Base-by-base conservation (phyloP, 2,329 filamentous ascomycete species). In the Pyrenophora graminea region DNA sequence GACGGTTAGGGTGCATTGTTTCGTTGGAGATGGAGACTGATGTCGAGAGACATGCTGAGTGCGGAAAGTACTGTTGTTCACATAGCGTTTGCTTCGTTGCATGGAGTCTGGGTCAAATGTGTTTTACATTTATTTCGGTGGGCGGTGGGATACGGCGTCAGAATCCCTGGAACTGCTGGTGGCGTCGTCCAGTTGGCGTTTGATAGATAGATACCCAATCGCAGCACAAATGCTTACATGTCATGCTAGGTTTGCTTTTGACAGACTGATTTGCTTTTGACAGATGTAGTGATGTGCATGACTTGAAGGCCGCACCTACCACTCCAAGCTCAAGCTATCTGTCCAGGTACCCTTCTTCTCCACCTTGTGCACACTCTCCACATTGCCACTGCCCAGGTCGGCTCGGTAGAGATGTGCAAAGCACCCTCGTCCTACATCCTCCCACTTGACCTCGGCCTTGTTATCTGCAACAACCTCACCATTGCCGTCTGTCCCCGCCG, bases 1-100 rank as follows among this genome's bases (percentile, higher is more conserved):
- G 58, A 91, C 96, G 64, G 90, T 97, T 30, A 81, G 92, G 45
- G 81, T 99, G 65, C 68, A 71, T 51, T 70, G 71, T 60, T 74
- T 74, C 53, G 46, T 53, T 23, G 43, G 36, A 12, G 48, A 51
- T 25, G 31, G 32, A 9, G 15, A n/a, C 15, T 13, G 15, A 17
- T 37, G 23, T 38, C 30, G 33, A 27, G 23, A 25, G 23, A 25
- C 8, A 25, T 25, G 6, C 6, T 9, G 23, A 25, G 23, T 25
- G 23, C 8, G 6, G 4, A 1, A 9, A 25, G 23, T 25, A 9
- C 7, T 25, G 6, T 25, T 25, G 23, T 25, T 25, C 37, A 34
- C 25, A 3, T 30, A 4, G 10, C 27, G 27, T 30, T 30, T 30
- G 27, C 27, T 30, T 12, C 5, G 4, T 12, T 12, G 27, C 27